Evolutionary conservation across 805 yeast genomes (phyloP).

Genomic region (Monosporozyma aquatica): DNA sequence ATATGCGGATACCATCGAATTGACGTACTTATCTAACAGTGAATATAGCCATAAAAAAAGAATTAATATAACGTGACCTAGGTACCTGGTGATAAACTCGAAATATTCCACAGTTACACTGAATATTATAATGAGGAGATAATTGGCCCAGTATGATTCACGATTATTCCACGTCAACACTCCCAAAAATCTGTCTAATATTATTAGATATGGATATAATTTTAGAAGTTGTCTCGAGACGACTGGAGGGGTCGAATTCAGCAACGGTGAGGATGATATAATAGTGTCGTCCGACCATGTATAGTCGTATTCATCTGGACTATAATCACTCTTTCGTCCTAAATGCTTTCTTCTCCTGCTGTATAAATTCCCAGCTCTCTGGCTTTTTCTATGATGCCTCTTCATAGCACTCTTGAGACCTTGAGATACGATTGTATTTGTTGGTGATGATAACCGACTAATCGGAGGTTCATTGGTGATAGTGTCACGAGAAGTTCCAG

Average conservation of each 20-base stretch:
- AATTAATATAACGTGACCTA: conserved; percentile 71
- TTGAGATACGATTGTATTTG: background rate
- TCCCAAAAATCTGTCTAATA: conserved; percentile 59
- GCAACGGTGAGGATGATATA: conserved; percentile 57
- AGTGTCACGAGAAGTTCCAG: background rate
- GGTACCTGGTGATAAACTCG: conserved; percentile 66
- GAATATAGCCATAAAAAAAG: conserved; percentile 52
- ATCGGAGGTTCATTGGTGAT: background rate
- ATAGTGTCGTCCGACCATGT: conserved; percentile 10
- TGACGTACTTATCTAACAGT: conserved; percentile 45
- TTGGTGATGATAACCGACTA: background rate
- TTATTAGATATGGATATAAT: conserved; percentile 75
- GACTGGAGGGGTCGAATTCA: conserved; percentile 83
- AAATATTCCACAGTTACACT: conserved; percentile 62
- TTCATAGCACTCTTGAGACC: conserved; percentile 2
- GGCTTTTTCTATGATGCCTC: background rate
- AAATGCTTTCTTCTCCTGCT: background rate
- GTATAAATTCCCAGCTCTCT: background rate
- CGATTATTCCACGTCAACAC: conserved; percentile 86
- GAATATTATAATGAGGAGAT: conserved; percentile 35
- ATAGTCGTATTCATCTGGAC: conserved; percentile 3
- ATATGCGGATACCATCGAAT: conserved; percentile 49
- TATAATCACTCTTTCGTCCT: background rate
- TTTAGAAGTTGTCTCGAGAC: conserved; percentile 73
- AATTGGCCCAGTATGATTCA: conserved; percentile 36